Evolutionary conservation across 768 basidiomycete genomes (phyloP).

Genomic region (Leucocoprinus leucothites): DNA sequence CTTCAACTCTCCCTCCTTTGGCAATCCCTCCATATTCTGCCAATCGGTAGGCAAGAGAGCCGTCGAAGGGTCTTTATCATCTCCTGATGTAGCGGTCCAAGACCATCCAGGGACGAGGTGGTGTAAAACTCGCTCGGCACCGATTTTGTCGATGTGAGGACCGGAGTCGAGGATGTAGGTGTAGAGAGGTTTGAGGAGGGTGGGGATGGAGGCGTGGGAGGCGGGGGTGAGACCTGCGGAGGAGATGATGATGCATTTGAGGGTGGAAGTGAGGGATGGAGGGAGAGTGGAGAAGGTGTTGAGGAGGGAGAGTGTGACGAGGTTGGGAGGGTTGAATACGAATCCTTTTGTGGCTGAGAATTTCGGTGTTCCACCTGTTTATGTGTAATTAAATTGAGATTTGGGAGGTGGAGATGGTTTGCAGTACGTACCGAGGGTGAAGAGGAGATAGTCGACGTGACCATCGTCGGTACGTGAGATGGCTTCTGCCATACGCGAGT

Average conservation of each 20-base stretch:
- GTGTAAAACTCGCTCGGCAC: slow-evolving; percentile 47
- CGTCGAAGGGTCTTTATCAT: slow-evolving; percentile 34
- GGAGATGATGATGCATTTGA: slow-evolving; percentile 50
- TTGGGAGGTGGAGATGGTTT: neutral
- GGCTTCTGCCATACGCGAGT: slow-evolving; percentile 47
- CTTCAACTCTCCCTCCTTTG: slow-evolving; percentile 39
- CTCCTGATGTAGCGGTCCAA: slow-evolving; percentile 35
- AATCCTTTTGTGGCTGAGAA: slow-evolving; percentile 48
- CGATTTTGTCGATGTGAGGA: slow-evolving; percentile 62
- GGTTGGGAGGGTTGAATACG: slow-evolving; percentile 46
- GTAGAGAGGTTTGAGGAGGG: slow-evolving; percentile 49
- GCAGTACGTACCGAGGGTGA: slow-evolving; percentile 45
- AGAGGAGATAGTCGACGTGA: slow-evolving; percentile 53
- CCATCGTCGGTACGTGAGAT: slow-evolving; percentile 20
- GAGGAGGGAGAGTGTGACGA: slow-evolving; percentile 55
- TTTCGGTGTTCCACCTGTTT: slow-evolving; percentile 41
- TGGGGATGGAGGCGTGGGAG: slow-evolving; percentile 44
- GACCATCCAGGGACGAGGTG: slow-evolving; percentile 43
- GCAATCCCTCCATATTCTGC: slow-evolving; percentile 39
- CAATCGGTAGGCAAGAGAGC: slow-evolving; percentile 45
- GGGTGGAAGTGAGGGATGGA: slow-evolving; percentile 21
- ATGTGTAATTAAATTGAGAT: neutral
- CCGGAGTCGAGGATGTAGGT: slow-evolving; percentile 33
- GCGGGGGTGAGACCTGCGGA: slow-evolving; percentile 47
- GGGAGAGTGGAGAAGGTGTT: slow-evolving; percentile 58